Evolutionary conservation across 768 basidiomycete genomes (phyloP), one percentile per base, ranked within the genome.

Genomic region (Agrocybe chaxingu): DNA sequence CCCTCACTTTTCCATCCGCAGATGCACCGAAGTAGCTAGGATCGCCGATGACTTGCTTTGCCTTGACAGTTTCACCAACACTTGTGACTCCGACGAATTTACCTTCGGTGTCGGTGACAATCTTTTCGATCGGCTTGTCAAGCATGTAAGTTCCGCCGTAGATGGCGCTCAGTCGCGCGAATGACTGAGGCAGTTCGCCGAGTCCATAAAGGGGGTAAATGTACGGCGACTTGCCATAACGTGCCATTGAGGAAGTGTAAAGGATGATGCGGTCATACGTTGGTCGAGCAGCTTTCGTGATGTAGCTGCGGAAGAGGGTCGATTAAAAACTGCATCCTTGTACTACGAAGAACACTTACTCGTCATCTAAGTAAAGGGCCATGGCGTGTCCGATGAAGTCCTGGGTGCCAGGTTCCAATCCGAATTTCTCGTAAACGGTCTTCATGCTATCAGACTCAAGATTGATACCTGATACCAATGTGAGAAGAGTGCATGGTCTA

Each of bases 91-190:
- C 97, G 48, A 91, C 79, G 58, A 99, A 98, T 66, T 87, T 90
- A 60, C 97, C 97, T 52, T 84, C 79, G 9, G 73, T 67, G 66
- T 89, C 90, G 39, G 87, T 92, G 48, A 97, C 87, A 58, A 98
- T 93, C 65, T 89, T 82, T 53, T 96, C 85, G 61, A 97, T 88
- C 41, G 76, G 77, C 73, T 99, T 99, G 77, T 98, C 94, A 50
- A 99, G 87, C 97, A 99, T 99, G 76, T 99, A 99, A 9, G 97
- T 99, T 37, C 97, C 97, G 36, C 97, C 97, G 65, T 99, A 98
- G 66, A 99, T 98, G 57, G 97, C 97, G 55, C 90, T 93, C 48
- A 99, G 83, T 61, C 97, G 92, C 7, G 97, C 97, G 65, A 99
- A 99, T 2, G 97, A 92, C 66, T 99, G 97, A 8, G 97, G 97